These are phyloP conservation scores for Solanum medicagineum DNA, from an alignment of 257 asterid genomes.

Conservation along the genomic window DNA sequence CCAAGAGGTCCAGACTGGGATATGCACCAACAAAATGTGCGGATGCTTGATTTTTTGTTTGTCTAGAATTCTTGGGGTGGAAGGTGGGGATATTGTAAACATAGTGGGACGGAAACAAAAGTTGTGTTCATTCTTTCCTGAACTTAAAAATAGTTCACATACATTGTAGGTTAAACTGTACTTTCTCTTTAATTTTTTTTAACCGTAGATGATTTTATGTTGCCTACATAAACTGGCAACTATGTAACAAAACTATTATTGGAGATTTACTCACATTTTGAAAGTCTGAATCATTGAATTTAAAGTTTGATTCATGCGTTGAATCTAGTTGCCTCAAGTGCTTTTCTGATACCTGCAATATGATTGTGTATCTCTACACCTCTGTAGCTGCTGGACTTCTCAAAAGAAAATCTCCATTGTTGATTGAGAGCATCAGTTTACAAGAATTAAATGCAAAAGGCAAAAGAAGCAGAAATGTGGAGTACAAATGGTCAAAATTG, in stretches of 20 bases:
- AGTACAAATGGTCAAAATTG: neutral
- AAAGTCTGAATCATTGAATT: neutral
- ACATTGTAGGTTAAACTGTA: neutral
- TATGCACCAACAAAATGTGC: conserved; percentile 70
- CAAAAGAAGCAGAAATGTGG: neutral
- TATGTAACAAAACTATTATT: neutral
- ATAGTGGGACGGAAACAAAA: neutral
- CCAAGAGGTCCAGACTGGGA: conserved; percentile 67
- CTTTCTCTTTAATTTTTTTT: neutral
- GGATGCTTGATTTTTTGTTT: conserved; percentile 18
- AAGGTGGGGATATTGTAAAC: conserved; percentile 10
- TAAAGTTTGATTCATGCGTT: neutral
- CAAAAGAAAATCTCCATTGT: neutral
- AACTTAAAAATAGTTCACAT: neutral
- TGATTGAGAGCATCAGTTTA: neutral
- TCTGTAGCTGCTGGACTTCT: neutral
- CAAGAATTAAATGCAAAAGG: neutral
- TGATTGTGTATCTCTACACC: neutral
- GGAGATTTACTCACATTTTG: neutral
- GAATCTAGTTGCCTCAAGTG: neutral
- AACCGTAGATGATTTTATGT: neutral
- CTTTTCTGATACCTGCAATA: neutral
- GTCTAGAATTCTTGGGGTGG: neutral
- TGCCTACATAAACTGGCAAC: neutral
- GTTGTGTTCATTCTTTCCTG: neutral